A percentile compares a stretch with the other conserved stretches of the same genome.
Conservation (phyloP, 164 flowering plant genomes). For the Umbilicus rupestris region DNA sequence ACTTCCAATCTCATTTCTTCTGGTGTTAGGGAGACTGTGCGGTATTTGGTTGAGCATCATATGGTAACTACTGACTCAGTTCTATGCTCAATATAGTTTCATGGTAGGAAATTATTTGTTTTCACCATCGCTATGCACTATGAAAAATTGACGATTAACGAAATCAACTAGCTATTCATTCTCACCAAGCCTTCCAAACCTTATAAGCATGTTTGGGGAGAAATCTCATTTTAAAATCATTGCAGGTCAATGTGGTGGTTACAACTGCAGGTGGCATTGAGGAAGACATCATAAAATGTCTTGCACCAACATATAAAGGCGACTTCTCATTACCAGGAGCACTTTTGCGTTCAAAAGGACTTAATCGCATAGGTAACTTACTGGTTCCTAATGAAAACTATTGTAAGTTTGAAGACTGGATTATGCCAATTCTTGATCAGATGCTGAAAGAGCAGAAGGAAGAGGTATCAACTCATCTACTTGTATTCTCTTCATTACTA, state of each 20-base stretch:
- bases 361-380: constrained; percentile 91
- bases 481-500: background rate
- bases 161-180: background rate
- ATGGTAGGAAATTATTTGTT: background rate
- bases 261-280: constrained; percentile 97
- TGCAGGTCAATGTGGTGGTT: constrained; percentile 90
- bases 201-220: background rate
- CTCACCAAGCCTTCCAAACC: background rate
- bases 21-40: constrained; percentile 75
- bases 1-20: constrained; percentile 91
- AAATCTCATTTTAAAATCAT: constrained; percentile 9
- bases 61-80: constrained; percentile 42
- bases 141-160: background rate
- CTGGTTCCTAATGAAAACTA: constrained; percentile 96
- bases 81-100: background rate
- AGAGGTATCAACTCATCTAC: constrained; percentile 36
- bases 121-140: background rate
- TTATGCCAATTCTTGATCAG: constrained; percentile 76
- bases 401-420: constrained; percentile 98
- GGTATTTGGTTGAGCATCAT: constrained; percentile 78
- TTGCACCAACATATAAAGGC: constrained; percentile 86
- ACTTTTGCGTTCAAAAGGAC: constrained; percentile 69
- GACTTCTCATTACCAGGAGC: constrained; percentile 82
- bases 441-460: constrained; percentile 76
- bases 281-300: constrained; percentile 93